Percentiles rank a stretch among this genome's conserved stretches.
phyloP scores from a whole-genome alignment of 2,329 filamentous ascomycete genomes.

The Aureobasidium sp. region DNA sequence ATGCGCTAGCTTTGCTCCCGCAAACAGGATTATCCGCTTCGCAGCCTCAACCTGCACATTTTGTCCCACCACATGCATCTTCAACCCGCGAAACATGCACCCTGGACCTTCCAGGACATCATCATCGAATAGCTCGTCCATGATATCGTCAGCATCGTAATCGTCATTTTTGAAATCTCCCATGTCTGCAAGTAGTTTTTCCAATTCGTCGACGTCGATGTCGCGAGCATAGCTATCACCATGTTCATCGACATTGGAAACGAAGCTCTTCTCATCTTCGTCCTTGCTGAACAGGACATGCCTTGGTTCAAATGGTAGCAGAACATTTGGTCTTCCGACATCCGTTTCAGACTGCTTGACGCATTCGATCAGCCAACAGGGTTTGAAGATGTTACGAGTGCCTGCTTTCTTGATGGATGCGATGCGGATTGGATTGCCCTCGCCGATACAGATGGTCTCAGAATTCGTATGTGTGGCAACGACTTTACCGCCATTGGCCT shows the following conservation, averaged over 20 bases:
- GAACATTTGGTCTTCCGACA: constrained; percentile 45
- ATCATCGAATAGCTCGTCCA: constrained; percentile 48
- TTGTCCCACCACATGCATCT: constrained; percentile 40
- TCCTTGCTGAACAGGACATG: constrained; percentile 69
- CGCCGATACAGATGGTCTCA: constrained; percentile 67
- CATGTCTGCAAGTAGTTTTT: constrained; percentile 43
- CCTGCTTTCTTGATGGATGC: constrained; percentile 72
- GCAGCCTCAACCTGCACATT: constrained; percentile 18
- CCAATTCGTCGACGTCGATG: constrained; percentile 57
- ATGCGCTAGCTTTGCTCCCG: constrained; percentile 53
- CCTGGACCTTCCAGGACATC: constrained; percentile 48
- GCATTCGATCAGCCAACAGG: constrained; percentile 79
- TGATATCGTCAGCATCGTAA: constrained; percentile 40
- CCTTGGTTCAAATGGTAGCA: constrained; percentile 58
- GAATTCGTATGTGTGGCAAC: constrained; percentile 63
- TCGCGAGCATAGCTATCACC: constrained; percentile 80
- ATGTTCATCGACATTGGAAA: constrained; percentile 63
- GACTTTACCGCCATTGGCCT: constrained; percentile 72
- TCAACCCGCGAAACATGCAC: constrained; percentile 46
- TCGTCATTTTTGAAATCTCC: constrained; percentile 40
- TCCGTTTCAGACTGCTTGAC: constrained; percentile 55
- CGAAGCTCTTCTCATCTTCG: constrained; percentile 47
- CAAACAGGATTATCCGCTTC: constrained; percentile 59
- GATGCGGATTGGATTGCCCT: constrained; percentile 73
- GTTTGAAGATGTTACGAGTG: constrained; percentile 64